Evolutionary conservation across 176 grass and related monocot genomes (phyloP), one percentile per base, ranked within the genome.

Genomic region (Dendrocalamus sinicus): DNA sequence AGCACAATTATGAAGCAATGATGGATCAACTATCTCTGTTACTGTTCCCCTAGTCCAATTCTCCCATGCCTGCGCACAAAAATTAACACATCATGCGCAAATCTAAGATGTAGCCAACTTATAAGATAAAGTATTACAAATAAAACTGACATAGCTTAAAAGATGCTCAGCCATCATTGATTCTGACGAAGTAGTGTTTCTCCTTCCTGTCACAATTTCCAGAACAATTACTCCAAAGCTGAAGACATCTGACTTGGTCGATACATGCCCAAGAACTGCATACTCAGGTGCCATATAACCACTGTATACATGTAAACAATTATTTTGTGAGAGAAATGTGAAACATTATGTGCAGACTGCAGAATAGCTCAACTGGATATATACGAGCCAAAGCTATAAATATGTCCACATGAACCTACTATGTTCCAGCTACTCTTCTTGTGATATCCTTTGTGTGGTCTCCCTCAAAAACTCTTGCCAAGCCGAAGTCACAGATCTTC

Each of bases 381-480:
- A n/a, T n/a, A 20, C 19, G 7, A 57, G 0, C 2, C 8, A 57
- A 8, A 57, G 8, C 2, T 8, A 4, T 12, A 50, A 57, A 20
- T 57, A 57, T 19, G 19, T 57, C 7, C 19, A 20, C 7, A 57
- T 20, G 54, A 57, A 57, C 54, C 2, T 57, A 57, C 91, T 93
- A 72, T 63, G 94, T 96, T 82, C 94, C 94, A n/a, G 91, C 94
- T 73, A 93, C 89, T 78, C 84, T 73, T 47, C 89, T 93, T 80
- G 84, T 93, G 72, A 93, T 46, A 77, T 93, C 84, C 6, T 83
- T 88, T 66, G 90, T 80, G 50, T 87, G 77, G 63, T 88, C 82
- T 9, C 26, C 41, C 43, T 90, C 84, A 58, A 93, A 89, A 17
- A 91, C 73, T 67, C 86, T 95, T 83, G 94, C 94, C 69, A 95